Conservation (phyloP, 257 asterid species). For the Capsicum chinense region DNA sequence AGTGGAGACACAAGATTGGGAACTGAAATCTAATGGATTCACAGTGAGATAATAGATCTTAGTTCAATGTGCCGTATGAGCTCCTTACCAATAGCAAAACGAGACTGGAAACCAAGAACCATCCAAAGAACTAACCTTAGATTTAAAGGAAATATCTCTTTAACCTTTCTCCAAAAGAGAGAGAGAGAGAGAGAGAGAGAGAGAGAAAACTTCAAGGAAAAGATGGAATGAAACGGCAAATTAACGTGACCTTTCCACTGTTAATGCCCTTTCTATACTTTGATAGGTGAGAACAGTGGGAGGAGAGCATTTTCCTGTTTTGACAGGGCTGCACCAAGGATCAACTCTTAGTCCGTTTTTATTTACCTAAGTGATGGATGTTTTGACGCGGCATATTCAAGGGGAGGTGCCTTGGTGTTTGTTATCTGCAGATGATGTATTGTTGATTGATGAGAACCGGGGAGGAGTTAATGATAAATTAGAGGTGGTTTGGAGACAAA, state of each 20-base stretch:
- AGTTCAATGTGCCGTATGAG: not conserved
- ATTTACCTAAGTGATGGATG: no score
- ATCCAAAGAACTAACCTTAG: not conserved
- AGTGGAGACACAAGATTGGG: not conserved
- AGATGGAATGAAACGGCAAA: not conserved
- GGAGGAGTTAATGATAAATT: no score
- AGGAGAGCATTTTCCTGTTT: no score
- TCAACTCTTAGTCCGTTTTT: no score
- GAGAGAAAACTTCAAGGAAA: not conserved
- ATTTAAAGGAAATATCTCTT: not conserved
- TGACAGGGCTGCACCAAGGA: no score
- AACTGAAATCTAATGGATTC: not conserved
- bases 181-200: no score
- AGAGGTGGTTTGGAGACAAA: no score
- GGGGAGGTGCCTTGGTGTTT: no score
- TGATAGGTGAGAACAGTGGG: not conserved
- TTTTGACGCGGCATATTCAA: no score
- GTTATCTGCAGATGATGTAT: no score
- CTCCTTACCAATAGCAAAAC: constrained; percentile 2
- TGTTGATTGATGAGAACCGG: no score
- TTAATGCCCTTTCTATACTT: not conserved
- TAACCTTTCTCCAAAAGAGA: not conserved
- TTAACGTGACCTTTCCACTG: not conserved
- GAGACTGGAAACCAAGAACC: not conserved
- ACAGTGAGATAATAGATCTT: constrained; percentile 15